Conservation (phyloP, 2,329 filamentous ascomycete genomes). For the Calonectria pauciramosa region DNA sequence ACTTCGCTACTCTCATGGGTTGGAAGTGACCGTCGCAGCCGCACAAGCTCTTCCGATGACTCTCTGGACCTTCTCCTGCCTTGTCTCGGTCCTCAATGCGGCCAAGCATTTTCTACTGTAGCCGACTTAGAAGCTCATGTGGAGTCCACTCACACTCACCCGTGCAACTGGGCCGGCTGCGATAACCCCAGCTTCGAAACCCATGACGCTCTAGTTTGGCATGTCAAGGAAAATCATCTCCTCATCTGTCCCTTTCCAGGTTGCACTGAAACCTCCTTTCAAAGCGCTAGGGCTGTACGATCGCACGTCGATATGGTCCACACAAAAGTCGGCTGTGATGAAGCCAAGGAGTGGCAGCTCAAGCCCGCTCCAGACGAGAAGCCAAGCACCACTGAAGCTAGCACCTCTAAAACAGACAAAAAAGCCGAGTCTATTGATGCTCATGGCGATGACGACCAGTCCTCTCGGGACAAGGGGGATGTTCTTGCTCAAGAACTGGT, state of each 20-base stretch:
- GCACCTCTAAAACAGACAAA: not conserved
- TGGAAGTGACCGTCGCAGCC: conserved; percentile 34
- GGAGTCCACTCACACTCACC: conserved; percentile 47
- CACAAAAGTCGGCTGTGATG: conserved; percentile 34
- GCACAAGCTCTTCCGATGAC: conserved; percentile 30
- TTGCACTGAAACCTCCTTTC: conserved; percentile 54
- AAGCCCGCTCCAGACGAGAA: not conserved
- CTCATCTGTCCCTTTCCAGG: conserved; percentile 56
- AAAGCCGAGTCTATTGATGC: conserved; percentile 24
- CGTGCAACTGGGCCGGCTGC: conserved; percentile 58
- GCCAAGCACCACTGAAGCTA: not conserved
- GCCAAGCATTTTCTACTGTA: conserved; percentile 41
- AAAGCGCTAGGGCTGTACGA: conserved; percentile 50
- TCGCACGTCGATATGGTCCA: conserved; percentile 56
- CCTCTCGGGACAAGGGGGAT: not conserved
- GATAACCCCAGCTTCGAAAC: conserved; percentile 52
- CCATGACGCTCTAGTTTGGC: conserved; percentile 55
- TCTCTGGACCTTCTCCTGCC: conserved; percentile 30
- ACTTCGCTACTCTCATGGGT: conserved; percentile 48
- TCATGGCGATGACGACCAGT: not conserved
- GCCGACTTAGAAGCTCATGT: conserved; percentile 43
- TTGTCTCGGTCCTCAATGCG: conserved; percentile 47
- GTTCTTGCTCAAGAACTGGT: conserved; percentile 23
- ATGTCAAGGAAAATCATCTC: conserved; percentile 60
- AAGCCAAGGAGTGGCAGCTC: conserved; percentile 47